A percentile compares a stretch with the other conserved stretches of the same genome.
Evolutionary conservation across 805 yeast genomes (phyloP).

Genomic region (Metschnikowia matae): DNA sequence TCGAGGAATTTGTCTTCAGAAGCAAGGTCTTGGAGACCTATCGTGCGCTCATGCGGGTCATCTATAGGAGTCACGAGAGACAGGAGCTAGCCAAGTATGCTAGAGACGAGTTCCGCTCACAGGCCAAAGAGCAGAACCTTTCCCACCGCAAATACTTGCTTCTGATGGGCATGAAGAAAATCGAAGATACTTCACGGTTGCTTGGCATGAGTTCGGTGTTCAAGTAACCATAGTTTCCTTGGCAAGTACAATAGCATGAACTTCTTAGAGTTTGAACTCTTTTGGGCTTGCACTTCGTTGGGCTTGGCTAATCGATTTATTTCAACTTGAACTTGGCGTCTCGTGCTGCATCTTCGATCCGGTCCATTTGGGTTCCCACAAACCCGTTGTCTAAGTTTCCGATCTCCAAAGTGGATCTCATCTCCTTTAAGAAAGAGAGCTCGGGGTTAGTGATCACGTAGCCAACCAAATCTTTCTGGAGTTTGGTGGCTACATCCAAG

Average conservation of each 20-base stretch:
- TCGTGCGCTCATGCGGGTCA: slow-evolving; percentile 28
- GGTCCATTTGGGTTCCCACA: slow-evolving; percentile 7
- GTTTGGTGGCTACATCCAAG: slow-evolving; percentile 4
- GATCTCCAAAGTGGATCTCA: slow-evolving; percentile 1
- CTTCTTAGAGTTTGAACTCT: too few relatives aligned
- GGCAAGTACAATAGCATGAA: too few relatives aligned
- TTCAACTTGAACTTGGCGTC: slow-evolving; percentile 12
- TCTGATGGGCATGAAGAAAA: slow-evolving; percentile 28
- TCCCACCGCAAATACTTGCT: slow-evolving; percentile 36
- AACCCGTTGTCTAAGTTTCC: slow-evolving; percentile 2
- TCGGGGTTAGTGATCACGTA: slow-evolving; percentile 11
- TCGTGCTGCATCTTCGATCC: slow-evolving; percentile 12
- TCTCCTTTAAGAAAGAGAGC: slow-evolving; percentile 9
- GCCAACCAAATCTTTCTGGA: slow-evolving; percentile 10
- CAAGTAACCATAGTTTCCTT: background rate
- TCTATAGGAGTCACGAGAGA: slow-evolving; percentile 36
- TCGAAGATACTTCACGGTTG: slow-evolving; percentile 22
- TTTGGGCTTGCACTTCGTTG: too few relatives aligned
- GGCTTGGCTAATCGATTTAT: background rate
- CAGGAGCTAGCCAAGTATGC: slow-evolving; percentile 30
- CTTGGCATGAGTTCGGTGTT: slow-evolving; percentile 18
- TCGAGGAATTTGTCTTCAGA: slow-evolving; percentile 40
- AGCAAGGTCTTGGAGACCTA: slow-evolving; percentile 32
- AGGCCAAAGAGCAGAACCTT: slow-evolving; percentile 26
- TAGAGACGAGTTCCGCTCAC: slow-evolving; percentile 32